phyloP scores from a whole-genome alignment of 1,139 yeast genomes.

The Sugiyamaella sp. region DNA sequence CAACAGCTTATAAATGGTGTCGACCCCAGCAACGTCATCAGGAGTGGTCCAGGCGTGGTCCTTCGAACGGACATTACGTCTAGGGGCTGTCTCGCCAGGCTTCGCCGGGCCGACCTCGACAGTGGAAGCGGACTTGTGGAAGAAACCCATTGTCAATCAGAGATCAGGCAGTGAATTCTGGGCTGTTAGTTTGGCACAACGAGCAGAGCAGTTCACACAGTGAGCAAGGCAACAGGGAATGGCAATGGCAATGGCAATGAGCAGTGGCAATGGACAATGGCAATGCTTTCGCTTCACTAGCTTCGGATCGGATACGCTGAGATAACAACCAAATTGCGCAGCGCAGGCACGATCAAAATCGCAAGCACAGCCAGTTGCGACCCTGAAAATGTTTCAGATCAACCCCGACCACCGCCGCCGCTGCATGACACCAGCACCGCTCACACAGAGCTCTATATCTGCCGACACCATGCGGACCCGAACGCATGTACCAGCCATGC shows the following conservation, averaged over 20 bases:
- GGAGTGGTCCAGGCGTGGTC: slow-evolving; percentile 50
- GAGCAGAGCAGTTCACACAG: not conserved
- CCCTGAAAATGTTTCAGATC: not conserved
- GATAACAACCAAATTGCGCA: not conserved
- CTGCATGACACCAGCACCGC: not conserved
- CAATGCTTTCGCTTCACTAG: too few species aligned
- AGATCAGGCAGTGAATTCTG: slow-evolving; percentile 3
- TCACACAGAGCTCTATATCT: too few species aligned
- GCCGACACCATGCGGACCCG: not conserved
- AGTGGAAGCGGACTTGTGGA: slow-evolving; percentile 41
- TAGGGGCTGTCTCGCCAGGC: slow-evolving; percentile 89
- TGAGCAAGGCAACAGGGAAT: not conserved
- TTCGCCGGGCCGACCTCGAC: slow-evolving; percentile 82
- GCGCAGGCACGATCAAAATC: not conserved
- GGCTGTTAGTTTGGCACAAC: not conserved
- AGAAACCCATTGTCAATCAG: slow-evolving; percentile 14
- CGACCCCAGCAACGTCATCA: slow-evolving; percentile 39
- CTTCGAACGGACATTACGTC: slow-evolving; percentile 68
- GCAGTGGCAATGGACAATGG: not conserved
- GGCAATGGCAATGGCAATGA: not conserved
- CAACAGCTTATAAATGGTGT: slow-evolving; percentile 71
- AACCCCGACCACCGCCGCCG: not conserved
- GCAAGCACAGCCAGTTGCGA: not conserved
- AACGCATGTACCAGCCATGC: not conserved
- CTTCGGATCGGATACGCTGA: not conserved